Evolutionary conservation across 495 filamentous ascomycete genomes (phyloP), one percentile per base, ranked within the genome.

Genomic region (Penicillium herquei): DNA sequence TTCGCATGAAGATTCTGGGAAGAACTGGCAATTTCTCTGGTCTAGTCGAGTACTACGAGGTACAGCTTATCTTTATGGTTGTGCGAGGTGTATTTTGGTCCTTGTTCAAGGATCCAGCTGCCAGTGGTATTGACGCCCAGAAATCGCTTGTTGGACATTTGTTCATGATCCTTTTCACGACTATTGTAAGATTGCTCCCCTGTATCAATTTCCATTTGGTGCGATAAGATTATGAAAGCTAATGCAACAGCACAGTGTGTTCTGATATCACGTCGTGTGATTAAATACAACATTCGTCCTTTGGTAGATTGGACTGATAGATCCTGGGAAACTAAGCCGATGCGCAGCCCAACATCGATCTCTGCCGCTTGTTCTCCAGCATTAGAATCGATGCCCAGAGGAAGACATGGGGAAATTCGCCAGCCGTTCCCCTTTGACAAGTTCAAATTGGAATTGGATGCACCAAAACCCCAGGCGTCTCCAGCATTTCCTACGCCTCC

Each of bases 21-120:
- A 78, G 84, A 58, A 78, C 76, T 39, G 84, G 78, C 30, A 83
- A 86, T 51, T 81, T 92, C 51, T 69, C 75, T 9, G 88, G 90
- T 0, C 76, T 88, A 10, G 68, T 71, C 6, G 79, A 85, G 50
- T 90, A 87, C 76, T 91, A 93, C 62, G 76, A 81, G 48, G 77
- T 84, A 13, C 89, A 94, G 56, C 62, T 81, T 14, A 72, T 90
- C 44, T 71, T 84, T 18, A 67, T 91, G 39, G 70, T 80, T 7
- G 62, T 82, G 52, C 82, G 89, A 49, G 77, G 78, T 48, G 65
- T 77, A 30, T 76, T 83, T 43, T 81, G 78, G 70, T 76, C 66
- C 42, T 55, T 74, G n/a, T 70, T 84, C 42, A 75, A 73, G 50
- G 75, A 81, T 49, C 67, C 78, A 14, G 68, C 72, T 10, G 64